A percentile compares a stretch with the other conserved stretches of the same genome.
Evolutionary conservation across 257 asterid genomes (phyloP).

Genomic region (Solanum raphanifolium): DNA sequence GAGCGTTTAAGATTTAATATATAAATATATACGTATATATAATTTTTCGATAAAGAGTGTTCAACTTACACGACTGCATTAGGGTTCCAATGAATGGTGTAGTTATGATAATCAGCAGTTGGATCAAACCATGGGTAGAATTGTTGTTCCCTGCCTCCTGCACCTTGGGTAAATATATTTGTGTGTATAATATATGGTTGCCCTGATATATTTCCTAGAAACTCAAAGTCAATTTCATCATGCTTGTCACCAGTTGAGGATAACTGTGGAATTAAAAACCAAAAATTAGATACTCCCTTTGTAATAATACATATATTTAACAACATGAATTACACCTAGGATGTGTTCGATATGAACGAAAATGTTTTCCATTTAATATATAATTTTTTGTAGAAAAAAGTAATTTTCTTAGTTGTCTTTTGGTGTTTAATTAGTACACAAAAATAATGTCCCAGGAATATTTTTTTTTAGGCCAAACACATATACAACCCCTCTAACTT

Average conservation of each 20-base stretch:
- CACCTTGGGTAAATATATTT: constrained; percentile 49
- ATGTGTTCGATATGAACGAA: not conserved
- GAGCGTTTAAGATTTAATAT: not conserved
- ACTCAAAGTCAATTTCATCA: constrained; percentile 82
- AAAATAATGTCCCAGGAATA: not conserved
- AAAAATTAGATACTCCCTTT: not conserved
- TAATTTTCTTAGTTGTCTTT: not conserved
- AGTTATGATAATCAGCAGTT: constrained; percentile 56
- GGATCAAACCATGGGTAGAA: constrained; percentile 82
- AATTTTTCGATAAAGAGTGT: not conserved
- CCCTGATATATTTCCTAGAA: constrained; percentile 65
- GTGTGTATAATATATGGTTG: constrained; percentile 64
- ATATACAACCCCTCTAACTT: too few species aligned
- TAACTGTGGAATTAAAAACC: constrained; percentile 23
- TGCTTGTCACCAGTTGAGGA: constrained; percentile 54
- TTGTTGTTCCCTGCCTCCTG: constrained; percentile 61
- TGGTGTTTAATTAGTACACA: not conserved
- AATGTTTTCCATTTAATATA: not conserved
- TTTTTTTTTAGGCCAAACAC: too few species aligned
- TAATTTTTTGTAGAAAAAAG: not conserved
- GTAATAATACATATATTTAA: not conserved
- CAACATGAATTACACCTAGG: not conserved
- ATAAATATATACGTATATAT: not conserved
- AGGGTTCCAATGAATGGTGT: constrained; percentile 67
- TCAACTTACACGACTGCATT: constrained; percentile 41